phyloP scores from a whole-genome alignment of 2,329 filamentous ascomycete species.

The Sphaerulina populicola region DNA sequence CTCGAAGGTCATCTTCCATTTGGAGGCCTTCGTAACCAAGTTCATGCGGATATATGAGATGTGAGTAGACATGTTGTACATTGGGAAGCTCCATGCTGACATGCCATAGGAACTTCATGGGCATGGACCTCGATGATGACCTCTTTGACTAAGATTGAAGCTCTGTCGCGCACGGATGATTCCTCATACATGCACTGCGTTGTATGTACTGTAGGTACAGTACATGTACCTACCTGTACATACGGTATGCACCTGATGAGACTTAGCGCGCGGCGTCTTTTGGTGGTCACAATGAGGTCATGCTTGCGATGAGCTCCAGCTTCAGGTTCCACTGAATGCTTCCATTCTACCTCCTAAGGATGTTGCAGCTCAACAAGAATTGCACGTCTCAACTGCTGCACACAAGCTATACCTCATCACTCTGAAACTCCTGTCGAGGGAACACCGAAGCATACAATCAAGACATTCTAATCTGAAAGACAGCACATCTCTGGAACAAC shows the following conservation, averaged over 20 bases:
- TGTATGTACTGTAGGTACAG: too few species aligned
- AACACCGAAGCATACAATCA: background rate
- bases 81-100: constrained; percentile 12
- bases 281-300: constrained; percentile 10
- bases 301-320: constrained; percentile 4
- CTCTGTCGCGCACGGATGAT: too few species aligned
- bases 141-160: constrained; percentile 31
- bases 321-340: constrained; percentile 3
- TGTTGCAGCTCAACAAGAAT: constrained; percentile 8
- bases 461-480: background rate
- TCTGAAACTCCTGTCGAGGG: background rate
- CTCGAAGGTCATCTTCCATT: constrained; percentile 87
- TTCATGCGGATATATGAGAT: constrained; percentile 96
- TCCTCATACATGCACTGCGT: too few species aligned
- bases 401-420: background rate
- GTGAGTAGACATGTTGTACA: constrained; percentile 39
- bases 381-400: constrained; percentile 4
- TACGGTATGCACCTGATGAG: too few species aligned
- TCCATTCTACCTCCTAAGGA: background rate
- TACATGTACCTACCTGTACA: too few species aligned
- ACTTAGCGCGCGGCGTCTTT: constrained; percentile 29
- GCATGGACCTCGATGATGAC: constrained; percentile 57
- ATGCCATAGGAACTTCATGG: constrained; percentile 56
- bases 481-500: background rate
- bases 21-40: constrained; percentile 97